Evolutionary conservation across 495 filamentous ascomycete species (phyloP), one percentile per base, ranked within the genome.

Genomic region (Penicillium lividum): DNA sequence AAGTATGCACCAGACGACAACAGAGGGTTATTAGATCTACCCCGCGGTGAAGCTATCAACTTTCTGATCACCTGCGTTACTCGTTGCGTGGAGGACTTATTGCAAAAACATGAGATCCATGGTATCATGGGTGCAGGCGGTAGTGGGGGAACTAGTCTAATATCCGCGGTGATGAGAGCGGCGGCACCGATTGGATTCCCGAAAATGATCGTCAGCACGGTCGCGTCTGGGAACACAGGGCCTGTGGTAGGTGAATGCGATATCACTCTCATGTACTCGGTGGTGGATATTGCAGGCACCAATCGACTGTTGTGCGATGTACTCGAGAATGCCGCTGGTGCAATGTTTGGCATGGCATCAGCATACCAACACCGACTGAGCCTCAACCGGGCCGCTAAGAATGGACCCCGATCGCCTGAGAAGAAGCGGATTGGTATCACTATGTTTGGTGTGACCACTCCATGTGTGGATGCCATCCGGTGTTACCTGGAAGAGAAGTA

Each of bases 371-470:
- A 22, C 11, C 47, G 36, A 10, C 22, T 22, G 22, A 22, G 2
- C 22, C 22, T 22, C 22, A 22, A 22, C 22, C 16, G 44, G 2
- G 22, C 59, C 38, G 28, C 5, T 16, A 10, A 52, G 11, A 45
- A 53, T 8, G 43, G 46, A 6, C 1, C 22, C 22, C 22, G 22
- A 22, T 22, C 22, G 22, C 1, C 22, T 22, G 43, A 22, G 16
- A 82, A 79, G 61, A 77, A 69, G 22, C 61, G 76, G 0, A 73
- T 89, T 10, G 86, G 80, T 0, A 80, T 89, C 42, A 87, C 86
- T 31, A 89, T 90, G 87, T 91, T 89, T 62, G 88, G 87, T 8
- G 86, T 91, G 8, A 91, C 88, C 1, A 90, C 86, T 0, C 84
- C 85, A 0, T 79, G 77, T 9, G 87, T 84, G 0, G 77, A 82